Evolutionary conservation across 78 protist genomes (phyloP).

Genomic region (Tieghemostelium lacteum): DNA sequence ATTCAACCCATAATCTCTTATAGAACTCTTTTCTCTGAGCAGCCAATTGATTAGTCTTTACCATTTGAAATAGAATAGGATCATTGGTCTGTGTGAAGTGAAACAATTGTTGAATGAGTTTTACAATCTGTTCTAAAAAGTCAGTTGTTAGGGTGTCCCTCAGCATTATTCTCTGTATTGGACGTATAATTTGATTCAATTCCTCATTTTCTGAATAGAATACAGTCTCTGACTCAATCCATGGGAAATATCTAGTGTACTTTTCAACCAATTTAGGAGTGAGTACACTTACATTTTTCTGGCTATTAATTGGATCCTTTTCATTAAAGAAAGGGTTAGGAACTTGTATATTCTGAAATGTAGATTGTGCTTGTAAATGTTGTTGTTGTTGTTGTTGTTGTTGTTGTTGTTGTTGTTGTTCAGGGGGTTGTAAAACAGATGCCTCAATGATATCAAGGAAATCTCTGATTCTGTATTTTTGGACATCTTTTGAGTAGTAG

Average conservation of each 20-base stretch:
- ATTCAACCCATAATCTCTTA: constrained; percentile 28
- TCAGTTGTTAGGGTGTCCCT: constrained; percentile 26
- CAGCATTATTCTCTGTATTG: constrained; percentile 7
- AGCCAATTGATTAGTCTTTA: background rate
- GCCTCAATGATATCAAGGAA: constrained; percentile 19
- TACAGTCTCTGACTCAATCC: constrained; percentile 39
- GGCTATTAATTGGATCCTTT: background rate
- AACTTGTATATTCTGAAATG: background rate
- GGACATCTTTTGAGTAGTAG: constrained; percentile 16
- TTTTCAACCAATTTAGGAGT: constrained; percentile 41
- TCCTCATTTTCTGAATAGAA: constrained; percentile 46
- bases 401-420: background rate
- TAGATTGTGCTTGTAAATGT: too few relatives aligned
- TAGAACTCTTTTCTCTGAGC: constrained; percentile 17
- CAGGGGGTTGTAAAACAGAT: constrained; percentile 3
- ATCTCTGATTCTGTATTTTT: constrained; percentile 19
- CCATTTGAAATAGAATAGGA: constrained; percentile 14
- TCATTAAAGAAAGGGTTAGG: constrained; percentile 42
- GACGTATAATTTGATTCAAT: constrained; percentile 2
- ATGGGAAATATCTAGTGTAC: constrained; percentile 43
- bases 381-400: too few relatives aligned
- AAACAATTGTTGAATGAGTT: constrained; percentile 6
- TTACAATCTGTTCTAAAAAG: constrained; percentile 11
- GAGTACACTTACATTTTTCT: background rate
- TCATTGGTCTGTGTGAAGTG: constrained; percentile 16